Base-by-base conservation (phyloP, 208 protist species). In the Trypanosomatidae sp. region DNA sequence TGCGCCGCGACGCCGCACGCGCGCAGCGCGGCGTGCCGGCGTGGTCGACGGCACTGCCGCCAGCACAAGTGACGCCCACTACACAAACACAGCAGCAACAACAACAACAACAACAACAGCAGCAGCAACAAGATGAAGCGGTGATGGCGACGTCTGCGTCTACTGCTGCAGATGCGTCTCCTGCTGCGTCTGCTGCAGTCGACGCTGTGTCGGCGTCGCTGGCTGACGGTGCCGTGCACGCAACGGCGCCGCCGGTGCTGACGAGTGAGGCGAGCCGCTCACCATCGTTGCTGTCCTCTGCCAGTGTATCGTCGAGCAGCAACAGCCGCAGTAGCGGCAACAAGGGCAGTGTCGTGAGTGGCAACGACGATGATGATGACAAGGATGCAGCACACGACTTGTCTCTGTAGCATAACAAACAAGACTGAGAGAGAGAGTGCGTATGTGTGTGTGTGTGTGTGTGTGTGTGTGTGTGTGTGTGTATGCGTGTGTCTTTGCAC, bases 1-100 rank as follows among this genome's bases (percentile, higher is more conserved):
- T 53, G 55, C 58, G 66, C 38, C 66, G 82, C 21, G 48, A 73
- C 8, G 30, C 7, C 0, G 57, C 60, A 27, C 53, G 65, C 20
- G 51, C 59, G 25, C 48, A 61, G 37, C 46, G 56, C 13, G 41
- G 58, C n/a, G 30, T 53, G 23, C 27, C 42, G 10, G 3, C 46
- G n/a, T 50, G 24, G 19, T 25, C 33, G 21, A 54, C 25, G 15
- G 20, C 20, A n/a, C n/a, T n/a, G n/a, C n/a, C n/a, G n/a, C n/a
- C n/a, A 6, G 47, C 41, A 15, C 40, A 63, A 4, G n/a, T 33
- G 7, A 10, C 21, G 5, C 43, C 33, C 0, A 47, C 57, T 42
- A 40, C 58, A 0, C 40, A 39, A 10, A 58, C 45, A 33, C 49
- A 42, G 3, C 41, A 38, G 16, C 58, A 33, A 11, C 43, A 40